phyloP scores from a whole-genome alignment of 768 basidiomycete species.

The Tulasnella calospora region DNA sequence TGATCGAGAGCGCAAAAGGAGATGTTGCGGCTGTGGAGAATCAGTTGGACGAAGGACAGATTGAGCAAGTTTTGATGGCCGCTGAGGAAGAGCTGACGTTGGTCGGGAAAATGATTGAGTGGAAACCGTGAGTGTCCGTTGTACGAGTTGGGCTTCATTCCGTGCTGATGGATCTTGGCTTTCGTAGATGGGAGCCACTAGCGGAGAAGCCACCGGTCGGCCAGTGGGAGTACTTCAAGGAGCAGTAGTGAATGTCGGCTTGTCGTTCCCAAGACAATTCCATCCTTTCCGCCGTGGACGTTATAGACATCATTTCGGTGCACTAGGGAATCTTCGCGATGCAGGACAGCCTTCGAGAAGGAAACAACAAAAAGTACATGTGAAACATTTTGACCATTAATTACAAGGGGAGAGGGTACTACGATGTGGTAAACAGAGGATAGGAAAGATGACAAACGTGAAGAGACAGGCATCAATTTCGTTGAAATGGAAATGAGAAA shows the following conservation, averaged over 20 bases:
- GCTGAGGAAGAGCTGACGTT: slow-evolving; percentile 78
- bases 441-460: not conserved
- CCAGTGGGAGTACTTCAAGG: slow-evolving; percentile 76
- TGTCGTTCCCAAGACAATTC: slow-evolving; percentile 4
- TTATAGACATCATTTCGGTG: not conserved
- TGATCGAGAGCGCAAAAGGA: slow-evolving; percentile 62
- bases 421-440: not conserved
- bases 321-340: not conserved
- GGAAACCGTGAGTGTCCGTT: slow-evolving; percentile 79
- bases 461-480: not conserved
- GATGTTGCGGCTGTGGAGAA: slow-evolving; percentile 65
- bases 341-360: not conserved
- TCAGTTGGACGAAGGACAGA: slow-evolving; percentile 74
- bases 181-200: slow-evolving; percentile 77
- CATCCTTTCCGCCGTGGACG: not conserved
- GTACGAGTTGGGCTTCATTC: slow-evolving; percentile 7
- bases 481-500: not conserved
- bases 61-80: slow-evolving; percentile 78
- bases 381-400: slow-evolving; percentile 9
- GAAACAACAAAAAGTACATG: not conserved
- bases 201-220: slow-evolving; percentile 73
- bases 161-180: slow-evolving; percentile 13
- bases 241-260: not conserved
- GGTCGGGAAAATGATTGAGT: slow-evolving; percentile 79
- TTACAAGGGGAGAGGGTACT: not conserved